Conservation (phyloP, 306 rosid species). For the Acacia crassicarpa region DNA sequence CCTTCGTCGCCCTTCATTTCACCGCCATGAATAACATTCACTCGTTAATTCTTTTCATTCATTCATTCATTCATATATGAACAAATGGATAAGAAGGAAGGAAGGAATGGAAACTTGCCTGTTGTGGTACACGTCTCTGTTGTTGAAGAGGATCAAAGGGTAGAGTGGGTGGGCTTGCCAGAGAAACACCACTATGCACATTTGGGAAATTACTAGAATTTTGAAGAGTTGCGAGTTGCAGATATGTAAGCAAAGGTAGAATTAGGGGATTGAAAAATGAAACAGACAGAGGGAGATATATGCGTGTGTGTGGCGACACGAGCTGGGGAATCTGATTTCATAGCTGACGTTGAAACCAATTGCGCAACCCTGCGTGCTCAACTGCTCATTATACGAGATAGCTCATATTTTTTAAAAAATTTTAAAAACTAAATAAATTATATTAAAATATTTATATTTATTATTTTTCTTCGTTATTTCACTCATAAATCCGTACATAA, state of each 20-base stretch:
- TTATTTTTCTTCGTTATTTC: no score
- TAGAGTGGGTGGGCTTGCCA: slow-evolving; percentile 73
- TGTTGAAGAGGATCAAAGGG: slow-evolving; percentile 58
- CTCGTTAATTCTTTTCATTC: background rate
- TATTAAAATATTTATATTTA: no score
- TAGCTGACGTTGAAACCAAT: background rate
- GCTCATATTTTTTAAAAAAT: no score
- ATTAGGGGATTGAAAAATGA: background rate
- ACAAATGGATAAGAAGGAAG: background rate
- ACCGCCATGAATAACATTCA: background rate
- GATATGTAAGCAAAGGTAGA: background rate
- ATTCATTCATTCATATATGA: background rate
- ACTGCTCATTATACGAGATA: no score
- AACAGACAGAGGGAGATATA: background rate
- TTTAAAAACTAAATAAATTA: no score
- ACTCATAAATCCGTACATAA: no score
- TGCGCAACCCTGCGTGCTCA: no score
- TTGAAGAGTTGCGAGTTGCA: background rate
- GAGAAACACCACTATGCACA: slow-evolving; percentile 70
- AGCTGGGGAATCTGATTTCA: background rate
- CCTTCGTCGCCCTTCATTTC: slow-evolving; percentile 51
- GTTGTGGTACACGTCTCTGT: slow-evolving; percentile 58
- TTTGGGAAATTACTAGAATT: background rate
- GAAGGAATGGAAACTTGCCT: slow-evolving; percentile 39
- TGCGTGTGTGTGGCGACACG: background rate